Evolutionary conservation across 495 filamentous ascomycete species (phyloP).

Genomic region (Penicillium roqueforti): DNA sequence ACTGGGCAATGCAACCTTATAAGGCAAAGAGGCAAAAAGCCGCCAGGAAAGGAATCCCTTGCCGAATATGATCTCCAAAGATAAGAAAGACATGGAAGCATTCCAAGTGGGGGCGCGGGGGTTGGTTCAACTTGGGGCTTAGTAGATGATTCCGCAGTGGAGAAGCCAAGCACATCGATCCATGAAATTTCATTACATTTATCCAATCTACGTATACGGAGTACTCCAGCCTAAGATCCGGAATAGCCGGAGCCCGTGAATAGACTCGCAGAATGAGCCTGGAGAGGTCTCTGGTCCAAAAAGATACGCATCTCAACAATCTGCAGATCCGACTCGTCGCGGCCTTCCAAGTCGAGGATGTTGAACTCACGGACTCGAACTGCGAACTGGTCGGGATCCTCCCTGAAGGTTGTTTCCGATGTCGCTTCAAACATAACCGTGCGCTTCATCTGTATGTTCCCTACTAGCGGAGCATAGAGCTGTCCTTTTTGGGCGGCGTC

Average conservation of each 20-base stretch:
- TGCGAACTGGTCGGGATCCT: constrained; percentile 23
- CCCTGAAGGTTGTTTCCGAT: constrained; percentile 16
- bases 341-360: constrained; percentile 18
- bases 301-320: constrained; percentile 25
- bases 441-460: constrained; percentile 12
- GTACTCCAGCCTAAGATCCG: constrained; percentile 1
- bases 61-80: constrained; percentile 14
- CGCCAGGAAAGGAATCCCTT: constrained; percentile 4
- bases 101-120: not conserved
- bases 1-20: not conserved
- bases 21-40: not conserved
- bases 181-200: not conserved
- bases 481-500: not conserved
- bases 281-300: constrained; percentile 20
- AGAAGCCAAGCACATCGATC: constrained; percentile 1
- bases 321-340: constrained; percentile 6
- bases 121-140: not conserved
- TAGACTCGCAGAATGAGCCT: constrained; percentile 17
- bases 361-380: constrained; percentile 25
- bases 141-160: constrained; percentile 18
- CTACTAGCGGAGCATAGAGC: constrained; percentile 11
- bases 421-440: constrained; percentile 29
- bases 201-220: not conserved
- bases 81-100: constrained; percentile 1
- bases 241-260: constrained; percentile 11